These are phyloP conservation scores for Epichloe typhina DNA, from an alignment of 2,329 filamentous ascomycete genomes.

Conservation along the genomic window DNA sequence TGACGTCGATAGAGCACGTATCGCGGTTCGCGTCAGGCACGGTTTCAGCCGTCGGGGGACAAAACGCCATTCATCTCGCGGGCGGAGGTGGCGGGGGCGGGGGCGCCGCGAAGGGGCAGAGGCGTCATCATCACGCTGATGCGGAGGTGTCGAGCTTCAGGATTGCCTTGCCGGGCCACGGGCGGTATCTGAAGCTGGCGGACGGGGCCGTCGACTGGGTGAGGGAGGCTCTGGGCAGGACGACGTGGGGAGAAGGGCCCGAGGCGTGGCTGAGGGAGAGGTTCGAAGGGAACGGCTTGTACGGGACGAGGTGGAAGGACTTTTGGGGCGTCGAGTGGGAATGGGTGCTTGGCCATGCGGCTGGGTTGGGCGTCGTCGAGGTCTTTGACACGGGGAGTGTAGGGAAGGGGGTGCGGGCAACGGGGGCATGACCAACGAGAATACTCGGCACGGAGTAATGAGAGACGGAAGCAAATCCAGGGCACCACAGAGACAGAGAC, in stretches of 20 bases:
- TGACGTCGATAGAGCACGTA: constrained; percentile 49
- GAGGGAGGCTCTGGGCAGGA: constrained; percentile 42
- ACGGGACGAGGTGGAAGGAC: constrained; percentile 43
- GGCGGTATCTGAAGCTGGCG: constrained; percentile 53
- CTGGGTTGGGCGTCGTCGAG: constrained; percentile 58
- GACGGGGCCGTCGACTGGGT: constrained; percentile 49
- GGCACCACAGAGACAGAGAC: no score
- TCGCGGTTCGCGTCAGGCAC: constrained; percentile 55
- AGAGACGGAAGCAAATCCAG: no score
- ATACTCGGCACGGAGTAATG: no score
- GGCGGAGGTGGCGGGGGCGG: constrained; percentile 53
- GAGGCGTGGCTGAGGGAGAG: constrained; percentile 49
- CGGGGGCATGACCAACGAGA: constrained; percentile 14
- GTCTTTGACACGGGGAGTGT: constrained; percentile 64
- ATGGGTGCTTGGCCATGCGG: constrained; percentile 58
- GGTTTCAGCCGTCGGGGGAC: constrained; percentile 54
- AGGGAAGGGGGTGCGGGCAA: constrained; percentile 47
- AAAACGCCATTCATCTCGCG: constrained; percentile 48
- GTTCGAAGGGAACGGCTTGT: constrained; percentile 51
- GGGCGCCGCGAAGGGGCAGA: constrained; percentile 11
- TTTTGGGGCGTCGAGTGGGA: constrained; percentile 58
- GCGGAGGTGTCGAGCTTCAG: constrained; percentile 24
- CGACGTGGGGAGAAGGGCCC: constrained; percentile 49
- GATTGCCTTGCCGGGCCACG: constrained; percentile 54
- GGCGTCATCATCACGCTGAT: constrained; percentile 13